Conservation (phyloP, 169 alveolate genomes). For the Cryptosporidium parvum region DNA sequence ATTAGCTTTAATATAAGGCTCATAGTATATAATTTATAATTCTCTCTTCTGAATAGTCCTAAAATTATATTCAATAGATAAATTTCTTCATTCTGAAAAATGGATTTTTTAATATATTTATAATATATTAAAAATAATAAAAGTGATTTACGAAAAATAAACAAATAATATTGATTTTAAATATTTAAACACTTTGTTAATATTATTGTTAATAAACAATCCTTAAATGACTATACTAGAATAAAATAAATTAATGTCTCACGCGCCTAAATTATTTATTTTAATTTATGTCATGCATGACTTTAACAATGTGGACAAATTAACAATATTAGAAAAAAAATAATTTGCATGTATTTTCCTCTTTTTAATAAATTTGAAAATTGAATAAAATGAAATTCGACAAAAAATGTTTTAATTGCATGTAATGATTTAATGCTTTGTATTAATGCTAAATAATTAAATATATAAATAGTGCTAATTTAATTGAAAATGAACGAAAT, state of each 20-base stretch:
- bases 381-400: neutral
- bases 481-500: constrained; percentile 6
- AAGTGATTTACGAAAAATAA: too few relatives aligned
- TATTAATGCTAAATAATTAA: neutral
- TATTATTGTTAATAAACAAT: too few relatives aligned
- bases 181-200: too few relatives aligned
- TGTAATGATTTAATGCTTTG: neutral
- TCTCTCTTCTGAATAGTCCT: too few relatives aligned
- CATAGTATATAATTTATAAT: too few relatives aligned
- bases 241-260: constrained; percentile 1
- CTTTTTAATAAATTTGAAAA: neutral
- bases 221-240: too few relatives aligned
- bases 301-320: constrained; percentile 4
- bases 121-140: too few relatives aligned
- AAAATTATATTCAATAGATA: too few relatives aligned
- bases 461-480: neutral
- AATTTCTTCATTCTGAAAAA: too few relatives aligned
- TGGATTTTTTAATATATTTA: too few relatives aligned
- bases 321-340: neutral
- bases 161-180: too few relatives aligned
- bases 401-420: neutral
- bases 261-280: constrained; percentile 1
- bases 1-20: too few relatives aligned
- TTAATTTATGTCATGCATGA: constrained; percentile 1
- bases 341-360: neutral